These are phyloP conservation scores for Mortierella sp. DNA, from an alignment of 371 early-diverging fungal species.

Conservation along the genomic window DNA sequence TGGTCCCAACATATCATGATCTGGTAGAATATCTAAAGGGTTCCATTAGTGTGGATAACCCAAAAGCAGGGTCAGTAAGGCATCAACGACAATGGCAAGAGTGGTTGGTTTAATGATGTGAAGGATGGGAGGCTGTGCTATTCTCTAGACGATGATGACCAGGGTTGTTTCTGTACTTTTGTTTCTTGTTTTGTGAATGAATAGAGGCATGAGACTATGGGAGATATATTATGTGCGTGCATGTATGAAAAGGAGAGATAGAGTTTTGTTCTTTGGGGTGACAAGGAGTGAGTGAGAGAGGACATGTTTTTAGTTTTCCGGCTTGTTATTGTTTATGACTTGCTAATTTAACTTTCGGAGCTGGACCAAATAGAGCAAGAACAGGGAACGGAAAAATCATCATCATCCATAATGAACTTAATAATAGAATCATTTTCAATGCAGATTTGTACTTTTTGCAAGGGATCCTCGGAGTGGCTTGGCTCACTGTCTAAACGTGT, in stretches of 20 bases:
- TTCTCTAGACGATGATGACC: neutral
- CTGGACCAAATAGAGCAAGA: slow-evolving; percentile 4
- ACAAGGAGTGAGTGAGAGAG: neutral
- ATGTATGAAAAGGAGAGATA: neutral
- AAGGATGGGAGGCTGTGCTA: neutral
- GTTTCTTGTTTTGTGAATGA: neutral
- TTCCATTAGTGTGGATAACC: neutral
- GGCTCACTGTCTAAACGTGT: neutral
- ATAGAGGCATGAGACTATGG: too few relatives aligned
- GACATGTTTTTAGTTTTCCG: neutral
- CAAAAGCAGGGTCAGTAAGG: neutral
- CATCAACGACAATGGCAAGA: neutral
- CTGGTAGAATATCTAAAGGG: neutral
- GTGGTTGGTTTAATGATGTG: neutral
- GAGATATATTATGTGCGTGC: too few relatives aligned
- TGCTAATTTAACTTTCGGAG: neutral
- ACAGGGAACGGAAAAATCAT: neutral
- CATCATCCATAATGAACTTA: neutral
- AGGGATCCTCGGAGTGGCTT: slow-evolving; percentile 24
- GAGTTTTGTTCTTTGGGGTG: neutral
- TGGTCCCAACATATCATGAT: slow-evolving; percentile 12
- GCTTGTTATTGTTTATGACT: neutral
- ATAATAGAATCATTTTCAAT: neutral
- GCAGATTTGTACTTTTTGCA: neutral
- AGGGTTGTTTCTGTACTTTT: neutral